Percentiles rank a stretch among this genome's conserved stretches.
Conservation (phyloP, 2,329 filamentous ascomycete species). For the Fusarium sulawesiense region DNA sequence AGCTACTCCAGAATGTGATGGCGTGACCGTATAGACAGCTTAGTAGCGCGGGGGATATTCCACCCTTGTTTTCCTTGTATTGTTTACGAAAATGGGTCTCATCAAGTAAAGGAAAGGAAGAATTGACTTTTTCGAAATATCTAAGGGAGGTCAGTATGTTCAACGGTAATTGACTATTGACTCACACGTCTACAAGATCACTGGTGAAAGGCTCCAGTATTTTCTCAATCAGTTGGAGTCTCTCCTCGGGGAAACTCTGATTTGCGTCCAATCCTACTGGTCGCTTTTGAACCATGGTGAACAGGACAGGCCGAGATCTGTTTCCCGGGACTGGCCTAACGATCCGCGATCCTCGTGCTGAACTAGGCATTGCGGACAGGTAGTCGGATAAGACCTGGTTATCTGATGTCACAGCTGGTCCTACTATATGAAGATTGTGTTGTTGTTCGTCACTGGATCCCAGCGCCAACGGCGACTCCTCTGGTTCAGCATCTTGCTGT, state of each 20-base stretch:
- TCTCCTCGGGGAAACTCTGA: constrained; percentile 55
- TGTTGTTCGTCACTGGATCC: constrained; percentile 53
- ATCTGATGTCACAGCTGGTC: constrained; percentile 69
- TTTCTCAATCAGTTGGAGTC: constrained; percentile 68
- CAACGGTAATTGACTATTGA: not conserved
- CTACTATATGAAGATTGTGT: constrained; percentile 65
- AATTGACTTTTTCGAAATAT: constrained; percentile 58
- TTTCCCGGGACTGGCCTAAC: constrained; percentile 48
- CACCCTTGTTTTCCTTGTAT: constrained; percentile 57
- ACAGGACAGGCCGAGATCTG: constrained; percentile 56
- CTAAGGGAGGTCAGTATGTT: constrained; percentile 23
- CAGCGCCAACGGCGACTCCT: constrained; percentile 47
- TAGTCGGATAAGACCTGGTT: constrained; percentile 71
- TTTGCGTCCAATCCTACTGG: constrained; percentile 57
- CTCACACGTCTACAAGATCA: constrained; percentile 62
- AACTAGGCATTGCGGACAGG: constrained; percentile 54
- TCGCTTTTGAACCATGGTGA: constrained; percentile 59
- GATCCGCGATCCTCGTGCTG: constrained; percentile 46
- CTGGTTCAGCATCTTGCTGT: constrained; percentile 5
- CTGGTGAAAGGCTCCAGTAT: constrained; percentile 66
- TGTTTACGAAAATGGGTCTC: constrained; percentile 63
- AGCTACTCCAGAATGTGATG: constrained; percentile 67
- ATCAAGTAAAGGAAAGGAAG: constrained; percentile 71
- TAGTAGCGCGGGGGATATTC: constrained; percentile 66
- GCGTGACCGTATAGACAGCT: constrained; percentile 69